These are phyloP conservation scores for Fusarium sp. DNA, from an alignment of 2,329 filamentous ascomycete genomes.

Conservation along the genomic window DNA sequence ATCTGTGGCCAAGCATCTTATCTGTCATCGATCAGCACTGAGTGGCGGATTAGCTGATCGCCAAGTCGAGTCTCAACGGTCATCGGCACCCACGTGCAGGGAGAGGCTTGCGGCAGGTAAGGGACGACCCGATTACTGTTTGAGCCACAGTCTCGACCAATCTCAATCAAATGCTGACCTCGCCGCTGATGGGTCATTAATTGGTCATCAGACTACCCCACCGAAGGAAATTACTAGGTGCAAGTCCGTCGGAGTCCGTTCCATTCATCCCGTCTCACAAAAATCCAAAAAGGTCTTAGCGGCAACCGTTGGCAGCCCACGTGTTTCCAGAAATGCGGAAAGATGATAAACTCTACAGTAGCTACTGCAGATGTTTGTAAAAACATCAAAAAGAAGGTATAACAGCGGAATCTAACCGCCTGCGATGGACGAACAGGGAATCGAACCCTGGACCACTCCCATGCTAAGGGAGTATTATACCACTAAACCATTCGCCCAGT, in stretches of 20 bases:
- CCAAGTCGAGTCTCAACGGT: neutral
- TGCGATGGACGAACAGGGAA: constrained; percentile 23
- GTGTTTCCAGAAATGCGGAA: rapidly evolving
- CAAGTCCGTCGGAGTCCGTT: neutral
- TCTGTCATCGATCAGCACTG: neutral
- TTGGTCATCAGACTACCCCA: neutral
- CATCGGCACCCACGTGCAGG: neutral
- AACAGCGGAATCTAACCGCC: neutral
- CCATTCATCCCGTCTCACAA: neutral
- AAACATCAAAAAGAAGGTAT: neutral
- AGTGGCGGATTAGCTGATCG: neutral
- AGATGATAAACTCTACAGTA: no score
- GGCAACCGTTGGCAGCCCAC: no score
- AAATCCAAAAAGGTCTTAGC: neutral
- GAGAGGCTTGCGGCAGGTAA: neutral
- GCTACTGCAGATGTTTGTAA: neutral
- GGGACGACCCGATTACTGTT: neutral
- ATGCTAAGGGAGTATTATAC: constrained; percentile 35
- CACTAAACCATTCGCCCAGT: constrained; percentile 32
- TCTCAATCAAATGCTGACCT: neutral
- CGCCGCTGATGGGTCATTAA: neutral
- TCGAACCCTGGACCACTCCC: constrained; percentile 33
- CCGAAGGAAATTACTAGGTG: neutral
- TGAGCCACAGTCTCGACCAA: neutral
- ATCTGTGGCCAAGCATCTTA: neutral